Conservation (phyloP, 306 rosid species). For the Corylus americana region DNA sequence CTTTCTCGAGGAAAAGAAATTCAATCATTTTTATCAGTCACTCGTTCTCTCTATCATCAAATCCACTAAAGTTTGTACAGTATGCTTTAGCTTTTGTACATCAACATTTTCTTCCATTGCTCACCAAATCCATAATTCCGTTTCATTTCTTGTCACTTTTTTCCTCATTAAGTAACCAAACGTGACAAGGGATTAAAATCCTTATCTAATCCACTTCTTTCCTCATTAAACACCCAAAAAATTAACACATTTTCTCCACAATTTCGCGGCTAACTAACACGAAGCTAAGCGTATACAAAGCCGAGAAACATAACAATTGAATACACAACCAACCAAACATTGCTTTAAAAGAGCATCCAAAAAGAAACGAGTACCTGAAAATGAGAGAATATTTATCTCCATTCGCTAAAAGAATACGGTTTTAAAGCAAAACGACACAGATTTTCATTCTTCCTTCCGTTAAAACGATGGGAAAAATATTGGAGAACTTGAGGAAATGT, state of each 20-base stretch:
- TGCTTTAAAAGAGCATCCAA: not conserved
- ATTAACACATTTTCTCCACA: not conserved
- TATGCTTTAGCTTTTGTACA: too few relatives aligned
- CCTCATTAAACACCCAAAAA: not conserved
- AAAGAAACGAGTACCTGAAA: not conserved
- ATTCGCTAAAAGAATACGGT: not conserved
- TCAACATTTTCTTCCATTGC: too few relatives aligned
- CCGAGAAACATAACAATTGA: not conserved
- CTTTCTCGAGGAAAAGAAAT: too few relatives aligned
- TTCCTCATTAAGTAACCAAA: too few relatives aligned
- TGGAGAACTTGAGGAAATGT: not conserved
- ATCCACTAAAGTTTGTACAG: too few relatives aligned
- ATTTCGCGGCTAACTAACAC: not conserved
- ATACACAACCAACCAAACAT: not conserved
- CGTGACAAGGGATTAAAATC: too few relatives aligned
- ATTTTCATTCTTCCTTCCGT: not conserved
- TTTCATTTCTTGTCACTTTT: too few relatives aligned
- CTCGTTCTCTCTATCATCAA: too few relatives aligned
- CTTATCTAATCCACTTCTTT: not conserved
- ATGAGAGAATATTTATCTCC: not conserved
- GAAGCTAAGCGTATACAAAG: not conserved
- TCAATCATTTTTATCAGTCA: too few relatives aligned
- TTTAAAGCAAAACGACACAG: not conserved
- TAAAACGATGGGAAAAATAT: not conserved
- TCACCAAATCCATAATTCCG: too few relatives aligned